Evolutionary conservation across 805 yeast genomes (phyloP).

Genomic region (Teunomyces stri): DNA sequence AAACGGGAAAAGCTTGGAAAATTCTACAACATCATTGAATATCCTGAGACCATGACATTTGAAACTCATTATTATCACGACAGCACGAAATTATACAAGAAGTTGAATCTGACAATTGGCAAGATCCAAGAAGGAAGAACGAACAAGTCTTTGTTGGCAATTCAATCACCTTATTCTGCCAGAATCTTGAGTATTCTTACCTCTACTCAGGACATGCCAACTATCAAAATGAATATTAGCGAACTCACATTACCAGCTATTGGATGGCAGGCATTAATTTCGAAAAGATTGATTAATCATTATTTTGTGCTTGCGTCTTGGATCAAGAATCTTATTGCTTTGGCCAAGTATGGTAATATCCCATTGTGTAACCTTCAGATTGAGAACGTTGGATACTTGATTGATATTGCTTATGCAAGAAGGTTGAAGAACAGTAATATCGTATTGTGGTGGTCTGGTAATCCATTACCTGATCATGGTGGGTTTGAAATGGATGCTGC

Average conservation of each 20-base stretch:
- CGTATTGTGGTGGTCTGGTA: constrained; percentile 92
- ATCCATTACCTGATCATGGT: constrained; percentile 79
- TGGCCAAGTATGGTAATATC: constrained; percentile 71
- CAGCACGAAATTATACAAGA: constrained; percentile 52
- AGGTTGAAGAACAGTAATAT: constrained; percentile 60
- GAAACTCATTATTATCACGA: constrained; percentile 56
- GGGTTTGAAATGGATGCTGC: constrained; percentile 66
- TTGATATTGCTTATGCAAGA: constrained; percentile 87
- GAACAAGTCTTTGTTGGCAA: constrained; percentile 57
- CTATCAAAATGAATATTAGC: constrained; percentile 56
- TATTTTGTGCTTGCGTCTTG: constrained; percentile 72
- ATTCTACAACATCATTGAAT: constrained; percentile 48
- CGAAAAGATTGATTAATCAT: constrained; percentile 65
- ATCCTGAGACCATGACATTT: constrained; percentile 52
- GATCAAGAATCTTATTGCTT: constrained; percentile 60
- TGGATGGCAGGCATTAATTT: constrained; percentile 74
- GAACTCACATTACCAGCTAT: constrained; percentile 67
- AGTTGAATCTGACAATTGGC: constrained; percentile 51
- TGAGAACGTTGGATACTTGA: constrained; percentile 74
- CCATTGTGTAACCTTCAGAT: constrained; percentile 83
- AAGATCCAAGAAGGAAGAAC: constrained; percentile 61
- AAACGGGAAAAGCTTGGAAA: constrained; percentile 47
- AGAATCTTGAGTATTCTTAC: constrained; percentile 48
- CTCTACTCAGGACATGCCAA: constrained; percentile 56
- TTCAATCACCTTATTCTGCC: constrained; percentile 68